A percentile compares a stretch with the other conserved stretches of the same genome.
phyloP scores from a whole-genome alignment of 768 basidiomycete species.

The Lentinula raphanica region DNA sequence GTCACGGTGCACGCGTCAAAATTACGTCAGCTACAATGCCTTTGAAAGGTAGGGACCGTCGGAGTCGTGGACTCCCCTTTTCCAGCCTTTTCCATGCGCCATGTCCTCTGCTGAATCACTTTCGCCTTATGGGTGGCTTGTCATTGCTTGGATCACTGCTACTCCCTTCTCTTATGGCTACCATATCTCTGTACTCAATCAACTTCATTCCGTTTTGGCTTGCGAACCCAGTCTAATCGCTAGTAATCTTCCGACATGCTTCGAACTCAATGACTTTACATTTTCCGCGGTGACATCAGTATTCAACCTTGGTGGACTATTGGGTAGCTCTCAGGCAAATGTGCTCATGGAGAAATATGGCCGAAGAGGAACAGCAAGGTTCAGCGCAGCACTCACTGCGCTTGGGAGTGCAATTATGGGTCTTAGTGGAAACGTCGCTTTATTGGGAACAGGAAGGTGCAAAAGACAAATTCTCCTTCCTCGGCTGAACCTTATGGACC shows the following conservation, averaged over 20 bases:
- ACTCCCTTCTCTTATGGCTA: conserved; percentile 66
- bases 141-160: conserved; percentile 55
- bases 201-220: conserved; percentile 74
- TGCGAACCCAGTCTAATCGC: conserved; percentile 41
- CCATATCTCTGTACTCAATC: conserved; percentile 88
- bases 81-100: no score
- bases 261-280: conserved; percentile 62
- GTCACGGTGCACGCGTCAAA: no score
- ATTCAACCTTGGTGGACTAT: conserved; percentile 84
- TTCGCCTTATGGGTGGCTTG: conserved; percentile 57
- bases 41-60: no score
- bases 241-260: conserved; percentile 60
- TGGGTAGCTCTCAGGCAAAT: conserved; percentile 69
- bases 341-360: conserved; percentile 66
- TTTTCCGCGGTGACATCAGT: conserved; percentile 83
- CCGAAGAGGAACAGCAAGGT: conserved; percentile 58
- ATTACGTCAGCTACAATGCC: no score
- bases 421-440: conserved; percentile 48
- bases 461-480: not conserved
- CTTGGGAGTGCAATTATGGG: conserved; percentile 64
- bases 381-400: conserved; percentile 51
- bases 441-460: conserved; percentile 64
- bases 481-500: not conserved
- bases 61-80: no score
- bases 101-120: conserved; percentile 25